Base-by-base conservation (phyloP, 768 basidiomycete species). In the Candolleomyces eurysporus region DNA sequence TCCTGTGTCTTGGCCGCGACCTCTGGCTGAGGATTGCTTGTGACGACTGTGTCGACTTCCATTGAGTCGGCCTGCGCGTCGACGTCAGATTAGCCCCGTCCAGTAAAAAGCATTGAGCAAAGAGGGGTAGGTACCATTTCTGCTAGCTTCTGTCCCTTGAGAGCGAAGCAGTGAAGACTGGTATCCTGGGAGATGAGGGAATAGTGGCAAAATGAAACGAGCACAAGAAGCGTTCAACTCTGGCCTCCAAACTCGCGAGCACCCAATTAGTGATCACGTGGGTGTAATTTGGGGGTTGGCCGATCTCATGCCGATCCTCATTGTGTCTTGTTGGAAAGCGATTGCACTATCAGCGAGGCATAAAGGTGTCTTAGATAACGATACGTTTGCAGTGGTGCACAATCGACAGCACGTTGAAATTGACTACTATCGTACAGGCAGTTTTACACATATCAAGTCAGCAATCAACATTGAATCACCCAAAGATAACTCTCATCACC, bases 181-280 rank as follows among this genome's bases (percentile, higher is more conserved):
- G 36, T 36, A 36, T 36, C 6, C 36, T 36, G 36, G 36, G 11
- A 36, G 36, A 36, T 8, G 36, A 2, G 36, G 26, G 36, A 36
- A 36, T 46, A 42, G 31, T 39, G 22, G n/a, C 30, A 36, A 26
- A 17, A 36, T 19, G n/a, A 17, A 4, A 32, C 17, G 11, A 5
- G 30, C 14, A 30, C 17, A 16, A 54, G 51, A 60, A 60, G 59
- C 50, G 43, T 31, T 43, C 14, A 46, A 43, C 43, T 36, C 56
- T 31, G 39, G 45, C 5, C 26, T 63, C 42, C 48, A 61, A 60
- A 65, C 69, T 66, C 65, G 57, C 61, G 64, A 69, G 64, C 63
- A 36, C 36, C 62, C 72, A 71, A 72, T 73, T 71, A 73, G 63
- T 39, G 46, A 54, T 71, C 72, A 73, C 71, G 72, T 73, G 72